phyloP scores from a whole-genome alignment of 768 basidiomycete species.

The Mrakia hoshinonis region DNA sequence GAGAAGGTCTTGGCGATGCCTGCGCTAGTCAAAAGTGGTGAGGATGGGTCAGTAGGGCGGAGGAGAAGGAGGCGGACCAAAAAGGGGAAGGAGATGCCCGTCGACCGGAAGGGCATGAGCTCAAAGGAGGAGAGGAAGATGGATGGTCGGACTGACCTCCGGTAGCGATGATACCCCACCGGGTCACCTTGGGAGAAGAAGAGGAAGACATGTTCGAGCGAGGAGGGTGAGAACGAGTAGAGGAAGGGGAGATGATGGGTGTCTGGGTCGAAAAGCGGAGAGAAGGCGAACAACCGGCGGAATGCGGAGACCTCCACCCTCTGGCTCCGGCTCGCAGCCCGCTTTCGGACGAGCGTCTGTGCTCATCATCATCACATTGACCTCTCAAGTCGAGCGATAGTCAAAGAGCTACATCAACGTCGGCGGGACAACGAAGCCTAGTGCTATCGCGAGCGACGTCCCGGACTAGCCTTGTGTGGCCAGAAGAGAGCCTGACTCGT shows the following conservation, averaged over 20 bases:
- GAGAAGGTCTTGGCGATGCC: slow-evolving; percentile 60
- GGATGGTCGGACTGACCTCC: slow-evolving; percentile 19
- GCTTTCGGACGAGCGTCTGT: too few relatives aligned
- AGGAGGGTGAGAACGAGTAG: not conserved
- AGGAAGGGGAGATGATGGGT: not conserved
- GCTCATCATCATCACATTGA: too few relatives aligned
- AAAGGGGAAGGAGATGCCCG: not conserved
- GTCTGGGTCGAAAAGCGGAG: not conserved
- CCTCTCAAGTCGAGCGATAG: too few relatives aligned
- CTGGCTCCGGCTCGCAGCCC: too few relatives aligned
- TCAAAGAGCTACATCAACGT: too few relatives aligned
- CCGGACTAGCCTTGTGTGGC: too few relatives aligned
- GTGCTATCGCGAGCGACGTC: too few relatives aligned
- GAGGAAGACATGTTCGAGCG: not conserved
- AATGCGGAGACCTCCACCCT: too few relatives aligned
- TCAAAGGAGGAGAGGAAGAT: not conserved
- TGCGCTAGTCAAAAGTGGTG: slow-evolving; percentile 40
- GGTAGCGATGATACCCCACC: slow-evolving; percentile 84
- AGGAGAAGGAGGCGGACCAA: not conserved
- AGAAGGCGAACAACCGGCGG: not conserved
- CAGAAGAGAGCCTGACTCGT: not conserved
- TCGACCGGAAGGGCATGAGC: not conserved
- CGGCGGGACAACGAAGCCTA: not conserved
- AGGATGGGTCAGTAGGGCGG: not conserved
- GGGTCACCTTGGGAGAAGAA: slow-evolving; percentile 31